Conservation (phyloP, 306 rosid species). For the Cucumis sativus region Cucumber_9930_V3 NC_026657.2:31899501-31900000, state of each 20-base stretch:
- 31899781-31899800: background rate
- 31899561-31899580: too few species aligned
- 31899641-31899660: background rate
- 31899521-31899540: too few species aligned
- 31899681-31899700: background rate
- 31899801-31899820: background rate
- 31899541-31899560: too few species aligned
- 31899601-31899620: too few species aligned
- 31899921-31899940: background rate
- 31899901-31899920: background rate
- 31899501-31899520: too few species aligned
- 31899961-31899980: background rate
- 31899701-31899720: background rate
- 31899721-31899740: background rate
- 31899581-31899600: too few species aligned
- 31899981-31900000: slow-evolving; percentile 62
- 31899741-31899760: background rate
- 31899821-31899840: background rate
- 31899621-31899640: background rate
- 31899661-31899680: background rate
- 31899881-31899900: background rate
- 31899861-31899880: background rate
- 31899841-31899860: background rate
- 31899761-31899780: background rate
- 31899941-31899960: background rate